Percentiles rank a stretch among this genome's conserved stretches.
phyloP scores from a whole-genome alignment of 2,329 filamentous ascomycete genomes.

The Ilyonectria sp. region DNA sequence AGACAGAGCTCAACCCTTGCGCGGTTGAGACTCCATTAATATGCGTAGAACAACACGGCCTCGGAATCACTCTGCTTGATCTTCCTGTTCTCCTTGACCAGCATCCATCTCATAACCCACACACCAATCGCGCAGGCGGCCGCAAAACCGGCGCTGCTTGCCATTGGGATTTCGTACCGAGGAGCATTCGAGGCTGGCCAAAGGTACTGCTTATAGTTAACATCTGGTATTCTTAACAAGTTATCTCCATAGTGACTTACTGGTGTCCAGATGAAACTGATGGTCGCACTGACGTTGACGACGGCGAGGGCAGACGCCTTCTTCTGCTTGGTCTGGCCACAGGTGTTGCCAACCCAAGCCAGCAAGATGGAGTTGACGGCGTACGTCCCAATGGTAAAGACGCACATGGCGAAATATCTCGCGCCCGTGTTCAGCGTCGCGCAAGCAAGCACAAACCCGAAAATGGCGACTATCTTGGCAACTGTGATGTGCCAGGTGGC shows the following conservation, averaged over 20 bases:
- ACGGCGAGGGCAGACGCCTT: constrained; percentile 60
- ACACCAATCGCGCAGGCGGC: constrained; percentile 52
- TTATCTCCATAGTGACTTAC: neutral
- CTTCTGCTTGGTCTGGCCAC: constrained; percentile 64
- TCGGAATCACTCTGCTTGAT: constrained; percentile 44
- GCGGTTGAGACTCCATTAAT: constrained; percentile 17
- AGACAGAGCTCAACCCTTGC: neutral
- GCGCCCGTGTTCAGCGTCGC: constrained; percentile 46
- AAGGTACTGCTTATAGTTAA: constrained; percentile 32
- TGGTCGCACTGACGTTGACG: constrained; percentile 39
- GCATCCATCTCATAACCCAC: constrained; percentile 47
- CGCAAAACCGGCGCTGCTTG: constrained; percentile 45
- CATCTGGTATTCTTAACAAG: neutral
- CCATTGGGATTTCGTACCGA: constrained; percentile 40
- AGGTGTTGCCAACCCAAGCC: constrained; percentile 58
- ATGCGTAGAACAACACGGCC: constrained; percentile 43
- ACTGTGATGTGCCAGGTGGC: constrained; percentile 62
- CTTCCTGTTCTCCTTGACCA: constrained; percentile 47
- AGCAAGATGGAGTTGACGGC: constrained; percentile 61
- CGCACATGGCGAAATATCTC: constrained; percentile 49
- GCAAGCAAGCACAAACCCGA: constrained; percentile 43
- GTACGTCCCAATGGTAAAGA: constrained; percentile 50
- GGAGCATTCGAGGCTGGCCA: constrained; percentile 42
- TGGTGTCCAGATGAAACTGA: constrained; percentile 43
- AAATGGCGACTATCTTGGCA: constrained; percentile 57